phyloP scores from a whole-genome alignment of 1,139 yeast genomes.

The Kurtzmaniella natalensis region DNA sequence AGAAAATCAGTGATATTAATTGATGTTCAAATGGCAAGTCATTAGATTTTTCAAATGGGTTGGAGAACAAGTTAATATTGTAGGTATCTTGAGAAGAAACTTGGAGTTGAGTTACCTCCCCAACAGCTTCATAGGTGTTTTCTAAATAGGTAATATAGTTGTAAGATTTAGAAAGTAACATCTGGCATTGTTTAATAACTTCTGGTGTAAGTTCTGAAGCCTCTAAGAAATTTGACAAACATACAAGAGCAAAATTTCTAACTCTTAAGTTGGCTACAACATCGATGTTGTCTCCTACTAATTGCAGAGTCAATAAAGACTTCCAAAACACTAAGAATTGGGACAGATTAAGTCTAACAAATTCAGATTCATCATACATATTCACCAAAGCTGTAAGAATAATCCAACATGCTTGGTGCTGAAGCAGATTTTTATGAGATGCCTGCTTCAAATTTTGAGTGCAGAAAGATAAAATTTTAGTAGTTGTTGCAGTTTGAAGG shows the following conservation, averaged over 20 bases:
- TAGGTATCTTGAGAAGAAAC: conserved; percentile 21
- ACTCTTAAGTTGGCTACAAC: conserved; percentile 35
- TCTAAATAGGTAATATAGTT: conserved; percentile 41
- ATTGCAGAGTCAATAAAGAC: conserved; percentile 60
- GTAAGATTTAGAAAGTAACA: conserved; percentile 39
- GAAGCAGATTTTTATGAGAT: conserved; percentile 16
- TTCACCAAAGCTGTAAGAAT: conserved; percentile 74
- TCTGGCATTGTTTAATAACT: conserved; percentile 39
- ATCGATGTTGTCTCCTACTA: conserved; percentile 26
- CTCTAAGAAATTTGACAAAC: conserved; percentile 38
- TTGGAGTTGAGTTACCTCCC: conserved; percentile 31
- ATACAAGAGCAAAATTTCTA: conserved; percentile 37
- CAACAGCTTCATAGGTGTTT: conserved; percentile 32
- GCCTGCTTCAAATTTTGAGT: conserved; percentile 44
- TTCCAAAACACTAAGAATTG: conserved; percentile 82
- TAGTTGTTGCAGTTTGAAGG: conserved; percentile 40
- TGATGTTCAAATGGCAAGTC: conserved; percentile 24
- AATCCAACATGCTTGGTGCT: conserved; percentile 55
- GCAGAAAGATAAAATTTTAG: conserved; percentile 43
- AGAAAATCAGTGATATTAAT: conserved; percentile 30
- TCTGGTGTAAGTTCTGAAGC: conserved; percentile 41
- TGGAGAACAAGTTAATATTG: conserved; percentile 29
- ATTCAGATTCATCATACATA: conserved; percentile 53
- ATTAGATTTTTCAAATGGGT: conserved; percentile 11
- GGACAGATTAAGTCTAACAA: conserved; percentile 65